These are phyloP conservation scores for Phragmites australis DNA, from an alignment of 176 grass and related monocot species.

Conservation along the genomic window DNA sequence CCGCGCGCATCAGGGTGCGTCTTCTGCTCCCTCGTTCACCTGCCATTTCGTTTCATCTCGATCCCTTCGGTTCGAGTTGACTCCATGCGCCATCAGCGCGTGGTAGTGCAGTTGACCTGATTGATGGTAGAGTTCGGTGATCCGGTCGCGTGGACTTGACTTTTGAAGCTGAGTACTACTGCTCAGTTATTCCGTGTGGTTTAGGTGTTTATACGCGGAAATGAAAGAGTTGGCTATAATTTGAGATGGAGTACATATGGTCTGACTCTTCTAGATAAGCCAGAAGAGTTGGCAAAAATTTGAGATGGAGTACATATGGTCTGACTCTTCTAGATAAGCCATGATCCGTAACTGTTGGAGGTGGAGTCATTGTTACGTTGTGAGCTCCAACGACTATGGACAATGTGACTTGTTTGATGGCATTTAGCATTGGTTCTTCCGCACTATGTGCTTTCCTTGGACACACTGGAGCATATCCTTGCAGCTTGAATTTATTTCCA, in stretches of 20 bases:
- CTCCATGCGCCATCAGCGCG: not conserved
- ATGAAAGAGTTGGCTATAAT: not conserved
- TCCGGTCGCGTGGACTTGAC: not conserved
- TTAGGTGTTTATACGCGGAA: not conserved
- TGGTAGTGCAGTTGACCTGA: not conserved
- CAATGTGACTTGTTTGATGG: not conserved
- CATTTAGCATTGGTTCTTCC: not conserved
- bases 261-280: not conserved
- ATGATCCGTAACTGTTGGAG: not conserved
- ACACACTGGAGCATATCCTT: not conserved
- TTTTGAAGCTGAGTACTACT: not conserved
- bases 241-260: not conserved
- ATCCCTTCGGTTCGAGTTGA: not conserved
- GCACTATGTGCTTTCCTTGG: not conserved
- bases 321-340: not conserved
- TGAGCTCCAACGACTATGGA: not conserved
- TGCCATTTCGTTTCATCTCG: not conserved
- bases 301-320: not conserved
- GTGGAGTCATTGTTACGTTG: not conserved
- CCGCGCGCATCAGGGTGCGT: conserved; percentile 78
- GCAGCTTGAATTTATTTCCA: not conserved
- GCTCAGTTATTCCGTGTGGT: not conserved
- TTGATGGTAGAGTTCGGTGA: not conserved
- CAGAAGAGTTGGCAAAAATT: not conserved
- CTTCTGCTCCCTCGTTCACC: not conserved